These are phyloP conservation scores for Allantophomopsis lycopodina DNA, from an alignment of 2,329 filamentous ascomycete genomes.

Conservation along the genomic window DNA sequence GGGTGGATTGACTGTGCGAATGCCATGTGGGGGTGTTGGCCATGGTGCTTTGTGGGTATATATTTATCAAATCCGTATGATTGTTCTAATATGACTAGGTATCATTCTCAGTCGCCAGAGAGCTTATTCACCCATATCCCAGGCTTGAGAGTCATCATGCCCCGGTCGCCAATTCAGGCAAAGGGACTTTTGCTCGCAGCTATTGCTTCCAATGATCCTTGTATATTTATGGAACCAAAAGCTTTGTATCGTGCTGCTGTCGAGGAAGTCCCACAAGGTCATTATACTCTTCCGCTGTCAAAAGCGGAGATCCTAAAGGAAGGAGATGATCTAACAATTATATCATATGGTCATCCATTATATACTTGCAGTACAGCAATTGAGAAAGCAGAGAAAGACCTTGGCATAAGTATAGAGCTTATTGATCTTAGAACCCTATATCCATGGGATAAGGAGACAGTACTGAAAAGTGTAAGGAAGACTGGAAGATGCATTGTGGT, in stretches of 20 bases:
- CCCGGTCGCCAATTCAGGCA: conserved; percentile 55
- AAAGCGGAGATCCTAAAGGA: conserved; percentile 55
- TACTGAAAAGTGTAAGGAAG: conserved; percentile 54
- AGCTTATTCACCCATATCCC: conserved; percentile 59
- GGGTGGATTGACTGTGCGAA: conserved; percentile 55
- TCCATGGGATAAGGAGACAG: conserved; percentile 56
- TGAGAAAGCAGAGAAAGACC: conserved; percentile 49
- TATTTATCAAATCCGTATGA: no score
- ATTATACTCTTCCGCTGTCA: conserved; percentile 53
- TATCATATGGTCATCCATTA: conserved; percentile 59
- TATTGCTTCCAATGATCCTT: conserved; percentile 52
- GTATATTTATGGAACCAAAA: conserved; percentile 67
- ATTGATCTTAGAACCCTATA: conserved; percentile 61
- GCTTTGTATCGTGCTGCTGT: conserved; percentile 60
- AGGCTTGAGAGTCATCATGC: conserved; percentile 55
- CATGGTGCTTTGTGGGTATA: conserved; percentile 49
- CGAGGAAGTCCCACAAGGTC: conserved; percentile 56
- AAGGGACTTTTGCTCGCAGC: conserved; percentile 54
- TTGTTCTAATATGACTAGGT: conserved; percentile 21
- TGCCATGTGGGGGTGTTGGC: conserved; percentile 60
- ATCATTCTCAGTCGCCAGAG: conserved; percentile 62
- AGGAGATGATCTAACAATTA: conserved; percentile 51
- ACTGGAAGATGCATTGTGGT: conserved; percentile 58
- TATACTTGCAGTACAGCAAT: conserved; percentile 57
- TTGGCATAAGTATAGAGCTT: conserved; percentile 52